Evolutionary conservation across 257 asterid species (phyloP).

Genomic region (Solanum tarijense): DNA sequence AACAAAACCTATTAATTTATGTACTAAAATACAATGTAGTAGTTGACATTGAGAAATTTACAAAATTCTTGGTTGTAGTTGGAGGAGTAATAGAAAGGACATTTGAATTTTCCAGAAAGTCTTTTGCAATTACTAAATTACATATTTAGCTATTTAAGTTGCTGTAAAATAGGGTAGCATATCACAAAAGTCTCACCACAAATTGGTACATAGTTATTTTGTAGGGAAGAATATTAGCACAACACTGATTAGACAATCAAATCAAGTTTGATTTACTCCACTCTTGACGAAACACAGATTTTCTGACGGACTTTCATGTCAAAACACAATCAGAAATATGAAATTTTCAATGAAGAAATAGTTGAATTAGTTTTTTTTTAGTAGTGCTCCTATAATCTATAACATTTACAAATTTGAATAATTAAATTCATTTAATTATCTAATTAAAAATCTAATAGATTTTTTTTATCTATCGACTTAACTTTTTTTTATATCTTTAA

Average conservation of each 20-base stretch:
- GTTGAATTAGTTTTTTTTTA: neutral
- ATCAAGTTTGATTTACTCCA: neutral
- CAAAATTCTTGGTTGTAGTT: neutral
- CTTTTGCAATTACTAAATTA: neutral
- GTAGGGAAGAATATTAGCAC: neutral
- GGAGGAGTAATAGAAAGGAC: neutral
- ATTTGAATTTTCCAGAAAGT: neutral
- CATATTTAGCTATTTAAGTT: neutral
- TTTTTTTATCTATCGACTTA: too few species aligned
- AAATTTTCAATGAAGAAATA: neutral
- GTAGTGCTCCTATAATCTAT: neutral
- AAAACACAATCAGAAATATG: neutral
- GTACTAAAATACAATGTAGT: neutral
- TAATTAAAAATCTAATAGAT: too few species aligned
- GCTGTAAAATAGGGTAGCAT: neutral
- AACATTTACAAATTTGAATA: too few species aligned
- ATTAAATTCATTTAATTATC: too few species aligned
- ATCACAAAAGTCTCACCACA: neutral
- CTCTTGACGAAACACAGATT: neutral
- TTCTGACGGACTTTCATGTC: neutral
- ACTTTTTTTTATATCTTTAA: too few species aligned
- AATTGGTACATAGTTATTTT: neutral
- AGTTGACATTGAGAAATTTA: neutral
- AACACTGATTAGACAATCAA: neutral
- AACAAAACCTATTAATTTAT: neutral